Evolutionary conservation across 495 filamentous ascomycete species (phyloP), one percentile per base, ranked within the genome.

Genomic region (Lasiosphaeria hispida): DNA sequence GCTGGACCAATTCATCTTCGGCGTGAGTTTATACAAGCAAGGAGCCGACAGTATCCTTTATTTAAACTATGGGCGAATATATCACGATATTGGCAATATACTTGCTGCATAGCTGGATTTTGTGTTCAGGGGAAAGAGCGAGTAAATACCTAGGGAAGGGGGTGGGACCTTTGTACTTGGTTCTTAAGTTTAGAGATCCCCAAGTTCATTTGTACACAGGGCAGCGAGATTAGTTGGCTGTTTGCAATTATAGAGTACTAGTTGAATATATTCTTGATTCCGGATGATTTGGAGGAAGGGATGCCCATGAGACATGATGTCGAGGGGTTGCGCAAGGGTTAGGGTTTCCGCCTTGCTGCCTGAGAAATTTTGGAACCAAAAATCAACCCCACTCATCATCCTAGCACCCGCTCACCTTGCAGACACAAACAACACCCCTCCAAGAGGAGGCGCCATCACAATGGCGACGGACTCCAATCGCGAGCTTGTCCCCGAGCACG

Each of bases 381-480:
- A 49, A 1, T n/a, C 47, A 49, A 33, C 33, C 47, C 47, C 47
- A 49, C 47, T 33, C 13, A 1, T 3, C 1, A 3, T 33, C 11
- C 1, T 30, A 19, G 14, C 45, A n/a, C n/a, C n/a, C n/a, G n/a
- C 14, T 48, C 23, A 44, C 6, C 42, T 18, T 18, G 7, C 42
- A 23, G 11, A 23, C 43, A 44, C 10, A 17, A 18, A 23, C 47
- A 18, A 23, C 47, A 33, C 47, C 1, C 13, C 13, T 7, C 33
- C 47, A 35, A 36, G 8, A 48, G 23, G 23, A 30, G 23, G 23
- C 23, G 33, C 36, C 41, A 34, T 48, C 39, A 52, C 18, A 6
- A 64, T 64, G 57, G 54, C 44, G 15, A 14, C 42, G 9, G 10
- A 42, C 2, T 49, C 36, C 44, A 14, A 30, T n/a, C 35, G 41